Evolutionary conservation across 176 grass and related monocot species (phyloP).

Genomic region (Echinochloa phyllopogon): DNA sequence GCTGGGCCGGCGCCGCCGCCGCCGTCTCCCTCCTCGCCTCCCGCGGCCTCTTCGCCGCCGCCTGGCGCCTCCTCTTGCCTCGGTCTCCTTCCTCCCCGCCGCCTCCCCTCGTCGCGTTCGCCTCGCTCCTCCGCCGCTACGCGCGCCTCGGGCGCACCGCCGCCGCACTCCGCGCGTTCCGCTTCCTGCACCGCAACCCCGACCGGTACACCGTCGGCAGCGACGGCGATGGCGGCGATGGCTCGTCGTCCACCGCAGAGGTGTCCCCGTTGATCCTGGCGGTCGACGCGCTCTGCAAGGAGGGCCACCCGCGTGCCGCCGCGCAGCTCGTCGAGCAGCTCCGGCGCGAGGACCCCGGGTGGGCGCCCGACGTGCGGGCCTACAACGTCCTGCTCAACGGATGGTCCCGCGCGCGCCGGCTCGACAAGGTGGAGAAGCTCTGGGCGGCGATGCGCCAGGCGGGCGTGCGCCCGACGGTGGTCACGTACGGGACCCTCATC

Average conservation of each 20-base stretch:
- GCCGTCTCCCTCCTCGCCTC: conserved; percentile 65
- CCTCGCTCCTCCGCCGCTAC: conserved; percentile 70
- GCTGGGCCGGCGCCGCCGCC: conserved; percentile 57
- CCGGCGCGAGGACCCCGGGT: conserved; percentile 34
- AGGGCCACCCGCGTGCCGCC: conserved; percentile 60
- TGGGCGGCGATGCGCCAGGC: conserved; percentile 67
- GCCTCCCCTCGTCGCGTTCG: conserved; percentile 60
- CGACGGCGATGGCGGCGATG: background rate
- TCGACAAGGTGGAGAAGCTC: conserved; percentile 64
- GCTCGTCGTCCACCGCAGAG: background rate
- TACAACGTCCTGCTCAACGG: conserved; percentile 83
- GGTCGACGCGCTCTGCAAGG: conserved; percentile 82
- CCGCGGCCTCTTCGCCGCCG: conserved; percentile 58
- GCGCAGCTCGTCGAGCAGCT: conserved; percentile 51
- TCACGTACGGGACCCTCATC: conserved; percentile 79
- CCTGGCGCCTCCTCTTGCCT: conserved; percentile 73
- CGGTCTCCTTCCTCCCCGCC: conserved; percentile 19
- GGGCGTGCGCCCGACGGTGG: conserved; percentile 67
- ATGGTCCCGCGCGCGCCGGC: conserved; percentile 62
- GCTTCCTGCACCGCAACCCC: conserved; percentile 57
- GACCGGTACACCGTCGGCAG: conserved; percentile 29
- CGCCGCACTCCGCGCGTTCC: conserved; percentile 65
- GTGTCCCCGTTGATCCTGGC: conserved; percentile 54
- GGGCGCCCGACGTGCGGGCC: conserved; percentile 51
- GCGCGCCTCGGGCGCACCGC: conserved; percentile 52